These are phyloP conservation scores for Marchantia polymorpha DNA, from an alignment of 225 moss, liverwort and hornwort genomes.

Conservation along the genomic window DNA sequence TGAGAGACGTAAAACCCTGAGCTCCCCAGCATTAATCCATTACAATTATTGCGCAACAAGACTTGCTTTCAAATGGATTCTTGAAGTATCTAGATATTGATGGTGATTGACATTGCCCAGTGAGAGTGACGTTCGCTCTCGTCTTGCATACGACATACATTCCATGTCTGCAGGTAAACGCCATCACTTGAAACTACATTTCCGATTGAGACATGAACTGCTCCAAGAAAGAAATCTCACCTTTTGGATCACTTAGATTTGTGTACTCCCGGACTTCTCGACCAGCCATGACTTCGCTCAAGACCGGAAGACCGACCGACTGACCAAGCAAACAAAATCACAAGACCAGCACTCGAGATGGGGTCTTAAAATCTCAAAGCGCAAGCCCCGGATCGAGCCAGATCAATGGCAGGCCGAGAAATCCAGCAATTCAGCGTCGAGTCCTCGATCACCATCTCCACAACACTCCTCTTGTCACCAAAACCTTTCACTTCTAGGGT, in stretches of 20 bases:
- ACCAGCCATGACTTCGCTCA: constrained; percentile 60
- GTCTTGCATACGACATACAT: not conserved
- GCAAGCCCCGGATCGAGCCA: not conserved
- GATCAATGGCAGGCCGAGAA: not conserved
- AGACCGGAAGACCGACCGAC: not conserved
- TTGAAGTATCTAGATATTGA: not conserved
- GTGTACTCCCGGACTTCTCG: constrained; percentile 97
- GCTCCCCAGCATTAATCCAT: not conserved
- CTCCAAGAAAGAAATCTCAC: constrained; percentile 33
- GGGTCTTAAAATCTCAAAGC: not conserved
- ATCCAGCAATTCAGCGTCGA: not conserved
- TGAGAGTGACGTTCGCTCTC: not conserved
- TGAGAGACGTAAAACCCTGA: not conserved
- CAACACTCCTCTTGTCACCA: not conserved
- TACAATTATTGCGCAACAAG: not conserved
- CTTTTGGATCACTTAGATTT: constrained; percentile 94
- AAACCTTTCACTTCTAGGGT: not conserved
- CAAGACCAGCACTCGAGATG: too few relatives aligned
- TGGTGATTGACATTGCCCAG: not conserved
- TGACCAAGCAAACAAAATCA: not conserved
- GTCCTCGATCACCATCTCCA: not conserved
- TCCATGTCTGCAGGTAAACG: not conserved
- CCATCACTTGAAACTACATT: not conserved
- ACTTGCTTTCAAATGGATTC: not conserved
- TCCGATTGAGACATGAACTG: not conserved